Base-by-base conservation (phyloP, 345 rosid species). In the Citrus glauca region DNA sequence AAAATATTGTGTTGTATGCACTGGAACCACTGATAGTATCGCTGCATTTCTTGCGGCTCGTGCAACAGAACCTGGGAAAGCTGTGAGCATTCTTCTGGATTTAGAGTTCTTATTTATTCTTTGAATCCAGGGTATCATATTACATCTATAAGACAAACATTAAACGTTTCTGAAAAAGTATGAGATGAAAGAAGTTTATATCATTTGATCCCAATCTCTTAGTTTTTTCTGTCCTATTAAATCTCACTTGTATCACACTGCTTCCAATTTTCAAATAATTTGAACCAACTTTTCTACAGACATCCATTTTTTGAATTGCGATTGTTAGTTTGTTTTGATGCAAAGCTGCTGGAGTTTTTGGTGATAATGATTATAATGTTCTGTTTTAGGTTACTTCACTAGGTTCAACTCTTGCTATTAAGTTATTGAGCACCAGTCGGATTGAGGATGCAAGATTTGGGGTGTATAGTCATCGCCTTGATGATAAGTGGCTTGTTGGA, bases 41-140 rank as follows among this genome's bases (percentile, higher is more conserved):
- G 99, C 99, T 14, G 99, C 98, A 45, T 93, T 95, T 86, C 97
- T 95, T 78, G 99, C 98, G 64, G 97, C 98, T 66, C 89, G 94
- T 2, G 98, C 93, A 50, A 87, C 91, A 20, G 66, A 86, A 75
- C 93, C 97, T 53, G 98, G 99, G 69, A 89, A 91, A 88, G 94
- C 98, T 42, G 99, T 95, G 72, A 88, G 92, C 69, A 72, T 45
- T 80, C 67, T 71, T 24, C 67, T 72, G 68, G 53, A 70, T 40
- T 25, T 69, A 67, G 19, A 69, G 59, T 82, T 78, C 17, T 32
- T 33, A 40, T 75, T 22, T 73, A 33, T 70, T 79, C 27, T 20
- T 38, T 53, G 68, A 35, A 73, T 40, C 66, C 50, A 50, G 22
- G 70, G 28, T 69, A 56, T 22, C 10, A 25, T 10, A 10, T 6